Evolutionary conservation across 2,329 filamentous ascomycete species (phyloP).

Genomic region (Pseudocercospora cruenta): DNA sequence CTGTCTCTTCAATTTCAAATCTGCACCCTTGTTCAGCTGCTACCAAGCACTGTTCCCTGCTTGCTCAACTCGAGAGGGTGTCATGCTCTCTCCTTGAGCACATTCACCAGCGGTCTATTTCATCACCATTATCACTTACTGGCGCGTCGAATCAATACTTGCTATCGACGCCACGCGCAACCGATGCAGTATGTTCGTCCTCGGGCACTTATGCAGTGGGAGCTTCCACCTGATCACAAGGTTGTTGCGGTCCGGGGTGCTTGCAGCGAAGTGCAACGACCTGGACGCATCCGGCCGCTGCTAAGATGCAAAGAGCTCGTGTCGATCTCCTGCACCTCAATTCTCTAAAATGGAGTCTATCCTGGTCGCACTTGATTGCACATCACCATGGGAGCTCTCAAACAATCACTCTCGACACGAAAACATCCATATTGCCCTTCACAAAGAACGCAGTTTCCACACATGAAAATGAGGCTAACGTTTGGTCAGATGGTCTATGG

Average conservation of each 20-base stretch:
- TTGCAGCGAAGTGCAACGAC: conserved; percentile 25
- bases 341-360: conserved; percentile 16
- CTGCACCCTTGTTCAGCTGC: conserved; percentile 19
- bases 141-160: conserved; percentile 24
- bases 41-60: conserved; percentile 18
- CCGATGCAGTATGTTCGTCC: conserved; percentile 27
- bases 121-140: conserved; percentile 20
- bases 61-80: conserved; percentile 26
- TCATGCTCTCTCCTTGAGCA: conserved; percentile 28
- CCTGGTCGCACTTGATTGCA: conserved; percentile 13
- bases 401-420: conserved; percentile 11
- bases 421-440: conserved; percentile 1
- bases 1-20: conserved; percentile 16
- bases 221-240: conserved; percentile 39
- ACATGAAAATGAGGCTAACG: conserved; percentile 42
- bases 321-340: conserved; percentile 29
- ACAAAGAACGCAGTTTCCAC: conserved; percentile 9
- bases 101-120: conserved; percentile 20
- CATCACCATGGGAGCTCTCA: conserved; percentile 8
- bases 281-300: conserved; percentile 29
- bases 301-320: conserved; percentile 25
- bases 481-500: conserved; percentile 82
- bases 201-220: conserved; percentile 38
- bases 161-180: conserved; percentile 32
- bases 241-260: conserved; percentile 33